Evolutionary conservation across 768 basidiomycete genomes (phyloP).

Genomic region (Auricularia sp.): DNA sequence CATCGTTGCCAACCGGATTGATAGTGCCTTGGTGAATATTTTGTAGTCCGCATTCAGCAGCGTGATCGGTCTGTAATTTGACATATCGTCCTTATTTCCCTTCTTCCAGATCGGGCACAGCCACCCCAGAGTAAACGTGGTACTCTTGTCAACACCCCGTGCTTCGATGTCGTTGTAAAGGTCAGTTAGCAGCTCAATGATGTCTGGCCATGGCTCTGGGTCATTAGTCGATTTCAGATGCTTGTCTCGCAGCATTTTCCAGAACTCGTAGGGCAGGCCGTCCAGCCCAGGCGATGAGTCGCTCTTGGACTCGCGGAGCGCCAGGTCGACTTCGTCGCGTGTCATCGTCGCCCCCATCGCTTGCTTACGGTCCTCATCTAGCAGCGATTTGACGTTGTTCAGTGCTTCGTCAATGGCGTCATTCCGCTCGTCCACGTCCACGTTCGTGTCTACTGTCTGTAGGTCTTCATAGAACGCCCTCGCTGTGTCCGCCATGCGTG

Average conservation of each 20-base stretch:
- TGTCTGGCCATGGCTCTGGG: background rate
- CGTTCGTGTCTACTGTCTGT: background rate
- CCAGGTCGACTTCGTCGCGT: background rate
- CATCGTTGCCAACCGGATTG: background rate
- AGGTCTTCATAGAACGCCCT: background rate
- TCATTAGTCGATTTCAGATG: background rate
- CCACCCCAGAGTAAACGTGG: background rate
- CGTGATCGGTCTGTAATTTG: slow-evolving; percentile 12
- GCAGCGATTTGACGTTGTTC: background rate
- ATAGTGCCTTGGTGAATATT: slow-evolving; percentile 3
- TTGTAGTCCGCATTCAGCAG: slow-evolving; percentile 9
- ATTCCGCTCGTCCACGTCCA: background rate
- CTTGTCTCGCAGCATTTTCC: background rate
- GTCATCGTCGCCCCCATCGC: background rate
- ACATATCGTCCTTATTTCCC: background rate
- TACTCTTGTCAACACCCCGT: background rate
- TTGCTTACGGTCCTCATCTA: background rate
- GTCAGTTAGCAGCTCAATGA: background rate
- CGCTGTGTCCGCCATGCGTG: background rate
- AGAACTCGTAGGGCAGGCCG: background rate
- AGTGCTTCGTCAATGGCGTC: background rate
- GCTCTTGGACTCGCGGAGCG: background rate
- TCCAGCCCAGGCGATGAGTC: background rate
- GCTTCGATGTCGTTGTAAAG: background rate
- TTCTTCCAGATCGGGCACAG: slow-evolving; percentile 9